Percentiles rank a stretch among this genome's conserved stretches.
Conservation (phyloP, 805 yeast species). For the Candida awuae region DNA sequence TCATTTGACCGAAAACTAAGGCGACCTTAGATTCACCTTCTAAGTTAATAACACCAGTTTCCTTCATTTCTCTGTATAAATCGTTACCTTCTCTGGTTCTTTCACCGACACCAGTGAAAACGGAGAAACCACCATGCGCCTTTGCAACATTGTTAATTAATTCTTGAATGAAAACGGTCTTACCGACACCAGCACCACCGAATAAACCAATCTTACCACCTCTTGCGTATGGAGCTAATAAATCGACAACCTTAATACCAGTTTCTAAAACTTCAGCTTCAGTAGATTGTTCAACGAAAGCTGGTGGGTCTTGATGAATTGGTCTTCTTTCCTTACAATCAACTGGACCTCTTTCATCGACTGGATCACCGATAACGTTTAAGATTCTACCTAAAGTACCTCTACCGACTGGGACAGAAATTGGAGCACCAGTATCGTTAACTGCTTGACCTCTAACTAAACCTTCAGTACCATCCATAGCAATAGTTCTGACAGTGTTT, state of each 20-base stretch:
- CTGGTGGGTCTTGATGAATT: constrained; percentile 97
- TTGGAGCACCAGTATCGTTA: constrained; percentile 95
- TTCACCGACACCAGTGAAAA: constrained; percentile 99
- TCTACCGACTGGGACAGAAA: constrained; percentile 98
- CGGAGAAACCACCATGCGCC: constrained; percentile 99
- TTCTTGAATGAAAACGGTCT: constrained; percentile 99
- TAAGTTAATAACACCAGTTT: constrained; percentile 98
- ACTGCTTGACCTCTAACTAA: constrained; percentile 94
- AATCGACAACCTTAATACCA: constrained; percentile 99
- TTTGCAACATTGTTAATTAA: constrained; percentile 99
- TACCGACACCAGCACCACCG: constrained; percentile 99
- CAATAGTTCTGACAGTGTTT: constrained; percentile 99
- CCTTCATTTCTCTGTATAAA: constrained; percentile 99
- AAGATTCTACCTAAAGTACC: constrained; percentile 98
- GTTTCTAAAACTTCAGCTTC: constrained; percentile 97
- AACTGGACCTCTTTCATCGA: constrained; percentile 99
- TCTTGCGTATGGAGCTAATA: constrained; percentile 99
- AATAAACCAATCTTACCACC: constrained; percentile 99
- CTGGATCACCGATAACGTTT: constrained; percentile 98
- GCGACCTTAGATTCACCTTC: constrained; percentile 99
- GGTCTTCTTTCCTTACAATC: constrained; percentile 89
- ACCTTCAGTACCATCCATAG: constrained; percentile 99
- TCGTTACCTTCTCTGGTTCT: constrained; percentile 99
- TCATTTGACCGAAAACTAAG: constrained; percentile 99
- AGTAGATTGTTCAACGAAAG: constrained; percentile 95